A percentile compares a stretch with the other conserved stretches of the same genome.
Conservation (phyloP, 257 asterid species). For the Schizonepeta tenuifolia region DNA sequence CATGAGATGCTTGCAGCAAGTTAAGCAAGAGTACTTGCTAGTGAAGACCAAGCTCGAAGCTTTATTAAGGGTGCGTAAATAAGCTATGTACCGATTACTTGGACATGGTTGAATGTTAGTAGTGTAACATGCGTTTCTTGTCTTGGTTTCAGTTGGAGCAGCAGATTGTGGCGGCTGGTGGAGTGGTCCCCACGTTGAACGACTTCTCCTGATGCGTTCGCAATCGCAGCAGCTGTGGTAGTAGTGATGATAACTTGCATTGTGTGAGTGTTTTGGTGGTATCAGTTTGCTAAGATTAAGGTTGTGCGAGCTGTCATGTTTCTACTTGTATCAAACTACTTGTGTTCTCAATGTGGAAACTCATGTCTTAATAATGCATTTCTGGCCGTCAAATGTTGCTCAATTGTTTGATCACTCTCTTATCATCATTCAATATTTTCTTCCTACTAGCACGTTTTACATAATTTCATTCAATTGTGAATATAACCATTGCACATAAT, state of each 20-base stretch:
- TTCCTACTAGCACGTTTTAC: no score
- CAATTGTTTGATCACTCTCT: background rate
- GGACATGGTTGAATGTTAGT: background rate
- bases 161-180: slow-evolving; percentile 87
- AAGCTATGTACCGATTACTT: background rate
- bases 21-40: slow-evolving; percentile 75
- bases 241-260: slow-evolving; percentile 4
- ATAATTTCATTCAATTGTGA: no score
- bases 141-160: slow-evolving; percentile 64
- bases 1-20: slow-evolving; percentile 64
- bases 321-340: slow-evolving; percentile 16
- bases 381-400: slow-evolving; percentile 20
- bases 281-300: slow-evolving; percentile 29
- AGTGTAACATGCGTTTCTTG: background rate
- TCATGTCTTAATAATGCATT: slow-evolving; percentile 32
- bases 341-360: slow-evolving; percentile 27
- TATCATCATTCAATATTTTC: background rate
- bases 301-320: slow-evolving; percentile 20
- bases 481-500: no score
- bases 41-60: slow-evolving; percentile 71
- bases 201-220: slow-evolving; percentile 22
- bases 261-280: slow-evolving; percentile 25
- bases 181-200: slow-evolving; percentile 57
- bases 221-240: background rate
- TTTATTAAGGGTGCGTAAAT: slow-evolving; percentile 55